These are phyloP conservation scores for Somion occarium DNA, from an alignment of 1,284 basidiomycete species.

Conservation along the genomic window DNA sequence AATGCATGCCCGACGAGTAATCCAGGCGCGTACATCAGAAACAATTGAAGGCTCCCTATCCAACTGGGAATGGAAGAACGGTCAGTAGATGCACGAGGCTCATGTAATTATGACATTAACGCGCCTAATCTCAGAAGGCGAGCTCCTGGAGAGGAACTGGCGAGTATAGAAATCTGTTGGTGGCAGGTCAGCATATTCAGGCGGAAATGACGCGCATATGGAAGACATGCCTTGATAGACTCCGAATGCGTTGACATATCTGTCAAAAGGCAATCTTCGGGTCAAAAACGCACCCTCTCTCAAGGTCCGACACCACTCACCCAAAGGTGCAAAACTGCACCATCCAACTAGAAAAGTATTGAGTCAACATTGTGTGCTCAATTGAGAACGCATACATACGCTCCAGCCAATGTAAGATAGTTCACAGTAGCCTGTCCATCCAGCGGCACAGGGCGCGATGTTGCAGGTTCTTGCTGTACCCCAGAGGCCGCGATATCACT, in stretches of 20 bases:
- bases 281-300: background rate
- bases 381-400: background rate
- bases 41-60: slow-evolving; percentile 32
- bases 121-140: slow-evolving; percentile 44
- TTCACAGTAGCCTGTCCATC: background rate
- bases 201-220: slow-evolving; percentile 2
- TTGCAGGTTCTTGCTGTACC: background rate
- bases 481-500: background rate
- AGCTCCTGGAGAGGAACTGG: slow-evolving; percentile 34
- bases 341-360: slow-evolving; percentile 1
- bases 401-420: slow-evolving; percentile 4
- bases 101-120: too few relatives aligned
- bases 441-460: background rate
- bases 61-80: slow-evolving; percentile 32
- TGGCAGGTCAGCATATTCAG: background rate
- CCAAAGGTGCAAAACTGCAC: slow-evolving; percentile 9
- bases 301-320: background rate
- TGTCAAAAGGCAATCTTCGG: background rate
- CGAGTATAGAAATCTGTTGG: slow-evolving; percentile 41
- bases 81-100: background rate
- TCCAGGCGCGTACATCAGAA: slow-evolving; percentile 29
- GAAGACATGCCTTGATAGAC: slow-evolving; percentile 24
- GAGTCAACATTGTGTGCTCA: background rate
- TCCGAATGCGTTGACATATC: slow-evolving; percentile 16
- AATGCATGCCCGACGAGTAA: slow-evolving; percentile 29